Percentiles rank a stretch among this genome's conserved stretches.
These are phyloP conservation scores for Auriculariales sp. DNA, from an alignment of 768 basidiomycete species.

Conservation along the genomic window DNA sequence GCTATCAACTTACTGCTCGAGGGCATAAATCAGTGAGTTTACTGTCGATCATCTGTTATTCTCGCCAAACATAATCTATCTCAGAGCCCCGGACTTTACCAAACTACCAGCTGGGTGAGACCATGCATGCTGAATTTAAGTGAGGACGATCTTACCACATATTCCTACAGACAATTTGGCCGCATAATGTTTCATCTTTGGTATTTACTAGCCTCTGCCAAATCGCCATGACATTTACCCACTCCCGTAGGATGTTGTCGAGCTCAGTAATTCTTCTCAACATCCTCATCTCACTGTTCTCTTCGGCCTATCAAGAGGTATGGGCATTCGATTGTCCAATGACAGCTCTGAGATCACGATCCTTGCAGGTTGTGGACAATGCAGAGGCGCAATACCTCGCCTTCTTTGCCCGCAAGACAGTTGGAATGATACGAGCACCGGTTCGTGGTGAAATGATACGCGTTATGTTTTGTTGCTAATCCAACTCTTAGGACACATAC, in stretches of 20 bases:
- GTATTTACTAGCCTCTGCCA: constrained; percentile 12
- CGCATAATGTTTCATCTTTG: constrained; percentile 70
- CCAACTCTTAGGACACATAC: background rate
- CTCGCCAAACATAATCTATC: background rate
- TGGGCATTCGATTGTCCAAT: constrained; percentile 11
- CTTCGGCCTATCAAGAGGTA: constrained; percentile 82
- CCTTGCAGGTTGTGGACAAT: constrained; percentile 52
- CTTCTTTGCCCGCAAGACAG: constrained; percentile 80
- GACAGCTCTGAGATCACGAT: background rate
- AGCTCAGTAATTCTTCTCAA: constrained; percentile 80
- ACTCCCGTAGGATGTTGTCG: constrained; percentile 61
- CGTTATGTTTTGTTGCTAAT: background rate
- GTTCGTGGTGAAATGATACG: constrained; percentile 12
- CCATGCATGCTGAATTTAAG: background rate
- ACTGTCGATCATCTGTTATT: background rate
- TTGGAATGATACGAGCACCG: constrained; percentile 74
- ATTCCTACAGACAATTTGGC: constrained; percentile 21
- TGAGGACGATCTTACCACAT: no score
- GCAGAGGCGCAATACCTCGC: constrained; percentile 84
- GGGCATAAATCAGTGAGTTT: constrained; percentile 59
- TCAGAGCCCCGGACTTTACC: constrained; percentile 51
- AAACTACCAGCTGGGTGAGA: constrained; percentile 37
- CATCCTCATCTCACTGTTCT: constrained; percentile 88
- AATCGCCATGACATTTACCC: constrained; percentile 1
- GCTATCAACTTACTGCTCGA: constrained; percentile 66